Conservation (phyloP, 306 rosid genomes). For the Lablab purpureus region DNA sequence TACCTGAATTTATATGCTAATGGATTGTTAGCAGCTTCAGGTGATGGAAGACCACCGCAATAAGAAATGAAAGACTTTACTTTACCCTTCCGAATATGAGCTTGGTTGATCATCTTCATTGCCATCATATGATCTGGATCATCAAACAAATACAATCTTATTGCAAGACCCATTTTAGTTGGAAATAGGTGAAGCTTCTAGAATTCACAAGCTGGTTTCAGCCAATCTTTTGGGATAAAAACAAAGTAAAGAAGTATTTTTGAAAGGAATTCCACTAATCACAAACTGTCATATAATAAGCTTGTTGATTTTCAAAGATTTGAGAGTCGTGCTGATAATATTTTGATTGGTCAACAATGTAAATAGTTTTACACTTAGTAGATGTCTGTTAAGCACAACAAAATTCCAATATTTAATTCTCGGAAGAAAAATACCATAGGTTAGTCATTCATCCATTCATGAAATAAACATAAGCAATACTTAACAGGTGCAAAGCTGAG, state of each 20-base stretch:
- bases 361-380: no score
- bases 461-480: slow-evolving; percentile 2
- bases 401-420: background rate
- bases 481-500: slow-evolving; percentile 22
- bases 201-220: slow-evolving; percentile 36
- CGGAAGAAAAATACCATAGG: slow-evolving; percentile 9
- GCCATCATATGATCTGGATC: slow-evolving; percentile 97
- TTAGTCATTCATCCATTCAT: slow-evolving; percentile 18
- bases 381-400: no score
- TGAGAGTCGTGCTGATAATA: no score
- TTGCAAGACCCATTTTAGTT: background rate
- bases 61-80: slow-evolving; percentile 83
- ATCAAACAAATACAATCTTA: slow-evolving; percentile 40
- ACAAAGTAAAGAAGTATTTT: slow-evolving; percentile 1
- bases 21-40: slow-evolving; percentile 96
- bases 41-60: slow-evolving; percentile 97
- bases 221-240: slow-evolving; percentile 10
- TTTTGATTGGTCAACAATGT: no score
- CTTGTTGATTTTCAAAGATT: no score
- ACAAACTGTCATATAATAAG: no score
- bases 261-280: background rate
- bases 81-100: slow-evolving; percentile 71
- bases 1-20: slow-evolving; percentile 97
- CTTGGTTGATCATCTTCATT: slow-evolving; percentile 91
- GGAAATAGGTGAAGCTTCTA: background rate